Evolutionary conservation across 164 flowering plant species (phyloP), one percentile per base, ranked within the genome.

Genomic region (Platanus orientalis): DNA sequence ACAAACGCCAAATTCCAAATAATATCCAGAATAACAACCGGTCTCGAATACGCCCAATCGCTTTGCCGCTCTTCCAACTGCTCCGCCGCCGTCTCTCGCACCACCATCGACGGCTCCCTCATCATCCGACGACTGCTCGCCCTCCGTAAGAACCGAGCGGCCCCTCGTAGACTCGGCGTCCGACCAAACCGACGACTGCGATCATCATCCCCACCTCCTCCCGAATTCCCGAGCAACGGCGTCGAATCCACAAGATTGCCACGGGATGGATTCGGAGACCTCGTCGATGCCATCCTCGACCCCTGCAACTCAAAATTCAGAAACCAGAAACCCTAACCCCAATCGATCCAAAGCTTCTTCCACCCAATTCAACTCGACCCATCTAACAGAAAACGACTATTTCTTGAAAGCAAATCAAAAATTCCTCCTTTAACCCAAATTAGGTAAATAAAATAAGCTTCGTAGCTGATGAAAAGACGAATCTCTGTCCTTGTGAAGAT

Each of bases 41-140:
- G 85, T 65, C 67, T 76, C 26, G 85, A 84, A 48, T 81, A 84
- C 7, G 88, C 85, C 83, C 88, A 78, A 60, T 79, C 84, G 64
- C 83, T 69, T 61, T 86, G 79, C 54, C 86, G 64, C 68, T 80
- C 86, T 74, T 80, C 85, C 76, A 84, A 58, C 47, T 84, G 84
- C 67, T 84, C 83, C 26, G 81, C 85, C 29, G 88, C 85, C 19
- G 80, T 68, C 65, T 83, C 85, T 45, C 88, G 55, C 4, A 83
- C 88, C 63, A 70, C 12, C 74, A 81, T 72, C 63, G 88, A 83
- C 27, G 81, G 85, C 73, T 81, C 84, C 32, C 84, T 69, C 83
- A 83, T 79, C 72, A 78, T 67, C 57, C 84, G 59, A 6, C 83
- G 78, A 65, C 80, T 76, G 49, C 82, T 73, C n/a, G 81, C 81